Evolutionary conservation across 2,329 filamentous ascomycete genomes (phyloP), one percentile per base, ranked within the genome.

Genomic region (Penicillium thymicola): DNA sequence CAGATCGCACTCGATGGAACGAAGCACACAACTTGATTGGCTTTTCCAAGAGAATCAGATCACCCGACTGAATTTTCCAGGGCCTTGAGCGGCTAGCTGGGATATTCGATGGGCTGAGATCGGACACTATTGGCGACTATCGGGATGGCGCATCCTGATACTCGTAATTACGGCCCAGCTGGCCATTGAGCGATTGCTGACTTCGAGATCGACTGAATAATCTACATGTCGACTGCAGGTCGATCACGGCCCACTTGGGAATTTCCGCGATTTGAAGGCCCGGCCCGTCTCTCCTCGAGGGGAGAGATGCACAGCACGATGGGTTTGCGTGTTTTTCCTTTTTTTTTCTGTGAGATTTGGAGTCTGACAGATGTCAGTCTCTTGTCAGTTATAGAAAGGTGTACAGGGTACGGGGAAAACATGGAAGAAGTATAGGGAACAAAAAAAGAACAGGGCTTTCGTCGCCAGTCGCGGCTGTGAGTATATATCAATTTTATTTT

Each of bases 101-200:
- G 64, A 66, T 66, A 66, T 63, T 65, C 57, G 58, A 53, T 58
- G 59, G 43, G 55, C 38, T 55, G 50, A 55, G 62, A 62, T 64
- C 60, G 58, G 58, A 63, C 60, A 56, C 63, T 65, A 65, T 65
- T 65, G 63, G 63, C 60, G 62, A 65, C 63, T 65, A 65, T 63
- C 63, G 63, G 63, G 59, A 59, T 59, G 60, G 63, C 56, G 63
- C 62, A 62, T 60, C 57, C 54, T 52, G 46, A 36, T 38, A 47
- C 54, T 42, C 51, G 48, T 59, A 61, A 65, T 58, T 63, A 51
- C 59, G 45, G 30, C 21, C 32, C 40, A 50, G 54, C 59, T 61
- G 47, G 59, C 61, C 45, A 54, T 34, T 54, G 46, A 40, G 51
- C n/a, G 28, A 47, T 54, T 42, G 34, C 45, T 54, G 51, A 48